Evolutionary conservation across 1,284 basidiomycete genomes (phyloP), one percentile per base, ranked within the genome.

Genomic region (Crocinoboletus sp.): DNA sequence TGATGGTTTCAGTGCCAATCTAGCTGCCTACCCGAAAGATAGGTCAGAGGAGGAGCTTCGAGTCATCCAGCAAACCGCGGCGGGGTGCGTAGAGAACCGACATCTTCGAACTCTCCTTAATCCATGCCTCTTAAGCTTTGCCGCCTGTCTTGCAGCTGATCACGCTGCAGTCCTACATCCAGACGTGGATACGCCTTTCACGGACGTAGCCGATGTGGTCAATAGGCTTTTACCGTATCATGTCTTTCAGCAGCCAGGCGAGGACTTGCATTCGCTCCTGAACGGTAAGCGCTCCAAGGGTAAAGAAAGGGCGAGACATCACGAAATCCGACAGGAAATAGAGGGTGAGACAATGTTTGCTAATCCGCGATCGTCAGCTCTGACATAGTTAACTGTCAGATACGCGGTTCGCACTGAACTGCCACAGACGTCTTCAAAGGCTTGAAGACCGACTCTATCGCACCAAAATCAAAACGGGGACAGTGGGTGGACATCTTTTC

Each of bases 181-280:
- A 22, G 80, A 88, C 53, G 69, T 77, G 23, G 82, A 87, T 43
- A 70, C 78, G 0, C 80, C 85, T 2, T 89, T 89, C 54, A 48
- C 55, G 16, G 77, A 84, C 56, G 64, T 71, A 10, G 56, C 65
- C 5, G 87, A 89, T 58, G 81, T 71, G 2, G 69, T 88, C 17
- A 71, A 74, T 13, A 73, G 85, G 40, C 68, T 89, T 13, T 64
- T 89, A 19, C 86, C 86, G 0, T 89, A 85, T 59, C 86, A 89
- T 58, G 65, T 89, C 41, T 87, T 82, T 53, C 82, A 84, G 52
- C 80, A 85, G 45, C 85, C 85, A 0, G 65, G 65, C 45, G 78
- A 81, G 33, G 87, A 89, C 55, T 53, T 85, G 46, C 61, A 65
- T 15, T 31, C 53, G 8, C 41, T 71, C 12, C 24, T 49, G 30